phyloP scores from a whole-genome alignment of 176 grass and related monocot genomes.

The Oryza officinalis region DNA sequence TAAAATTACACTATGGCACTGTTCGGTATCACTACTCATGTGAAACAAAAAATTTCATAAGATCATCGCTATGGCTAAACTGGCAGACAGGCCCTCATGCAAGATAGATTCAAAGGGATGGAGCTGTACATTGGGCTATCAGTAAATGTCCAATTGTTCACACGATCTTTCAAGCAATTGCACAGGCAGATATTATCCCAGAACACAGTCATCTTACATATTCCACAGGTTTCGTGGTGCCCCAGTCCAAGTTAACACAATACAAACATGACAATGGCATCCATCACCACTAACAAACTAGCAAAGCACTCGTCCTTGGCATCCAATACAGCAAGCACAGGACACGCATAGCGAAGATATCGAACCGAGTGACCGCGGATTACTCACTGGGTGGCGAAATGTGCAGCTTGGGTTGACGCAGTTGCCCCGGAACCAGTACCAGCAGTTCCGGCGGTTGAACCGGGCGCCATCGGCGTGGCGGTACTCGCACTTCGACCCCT shows the following conservation, averaged over 20 bases:
- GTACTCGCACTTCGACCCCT: constrained; percentile 46
- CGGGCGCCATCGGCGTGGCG: constrained; percentile 50
- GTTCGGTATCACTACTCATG: neutral
- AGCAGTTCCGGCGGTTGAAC: constrained; percentile 48
- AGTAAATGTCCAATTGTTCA: neutral
- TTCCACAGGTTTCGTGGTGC: neutral
- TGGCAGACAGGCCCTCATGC: neutral
- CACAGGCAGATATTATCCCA: neutral
- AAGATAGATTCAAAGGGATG: neutral
- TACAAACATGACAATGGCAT: neutral
- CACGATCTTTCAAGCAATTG: neutral
- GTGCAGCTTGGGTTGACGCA: constrained; percentile 52
- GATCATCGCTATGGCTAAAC: neutral
- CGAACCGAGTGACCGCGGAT: neutral
- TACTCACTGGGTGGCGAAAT: constrained; percentile 53
- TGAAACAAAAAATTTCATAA: neutral
- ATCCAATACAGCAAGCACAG: constrained; percentile 16
- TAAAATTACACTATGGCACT: neutral
- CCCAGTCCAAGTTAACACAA: neutral
- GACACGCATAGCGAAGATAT: neutral
- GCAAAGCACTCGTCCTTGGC: neutral
- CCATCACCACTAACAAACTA: constrained; percentile 13
- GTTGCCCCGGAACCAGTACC: constrained; percentile 52
- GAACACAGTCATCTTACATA: neutral
- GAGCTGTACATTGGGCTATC: neutral